Conservation (phyloP, 2,329 filamentous ascomycete species). For the Colletotrichum sp. region DNA sequence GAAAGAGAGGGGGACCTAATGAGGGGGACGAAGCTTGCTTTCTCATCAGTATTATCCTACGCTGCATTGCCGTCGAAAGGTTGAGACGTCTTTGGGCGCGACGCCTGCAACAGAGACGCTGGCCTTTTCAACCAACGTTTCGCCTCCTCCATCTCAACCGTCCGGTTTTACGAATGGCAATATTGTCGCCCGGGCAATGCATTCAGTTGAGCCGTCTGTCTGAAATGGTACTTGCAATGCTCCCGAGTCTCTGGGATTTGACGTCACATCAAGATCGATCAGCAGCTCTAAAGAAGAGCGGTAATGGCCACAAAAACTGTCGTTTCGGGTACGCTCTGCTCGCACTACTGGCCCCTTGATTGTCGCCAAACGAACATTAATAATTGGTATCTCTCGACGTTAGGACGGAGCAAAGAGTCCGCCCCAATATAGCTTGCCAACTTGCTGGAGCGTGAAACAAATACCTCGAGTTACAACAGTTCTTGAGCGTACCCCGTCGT, state of each 20-base stretch:
- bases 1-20: not conserved
- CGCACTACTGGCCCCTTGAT: not conserved
- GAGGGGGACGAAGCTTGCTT: not conserved
- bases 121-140: not conserved
- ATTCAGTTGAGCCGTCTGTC: not conserved
- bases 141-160: not conserved
- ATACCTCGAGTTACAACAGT: not conserved
- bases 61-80: not conserved
- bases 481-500: not conserved
- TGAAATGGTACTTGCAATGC: not conserved
- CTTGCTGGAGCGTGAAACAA: conserved; percentile 4
- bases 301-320: not conserved
- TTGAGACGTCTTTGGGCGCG: not conserved
- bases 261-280: conserved; percentile 5
- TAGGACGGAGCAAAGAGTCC: conserved; percentile 11
- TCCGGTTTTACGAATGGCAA: not conserved
- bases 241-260: not conserved
- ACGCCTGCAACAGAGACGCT: not conserved
- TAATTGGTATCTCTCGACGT: not conserved
- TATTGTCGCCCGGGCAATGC: not conserved
- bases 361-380: not conserved
- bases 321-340: not conserved
- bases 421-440: not conserved
- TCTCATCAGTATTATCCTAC: not conserved
- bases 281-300: not conserved